Conservation (phyloP, 1,284 basidiomycete species). For the Fomitopsis schrenkii region DNA sequence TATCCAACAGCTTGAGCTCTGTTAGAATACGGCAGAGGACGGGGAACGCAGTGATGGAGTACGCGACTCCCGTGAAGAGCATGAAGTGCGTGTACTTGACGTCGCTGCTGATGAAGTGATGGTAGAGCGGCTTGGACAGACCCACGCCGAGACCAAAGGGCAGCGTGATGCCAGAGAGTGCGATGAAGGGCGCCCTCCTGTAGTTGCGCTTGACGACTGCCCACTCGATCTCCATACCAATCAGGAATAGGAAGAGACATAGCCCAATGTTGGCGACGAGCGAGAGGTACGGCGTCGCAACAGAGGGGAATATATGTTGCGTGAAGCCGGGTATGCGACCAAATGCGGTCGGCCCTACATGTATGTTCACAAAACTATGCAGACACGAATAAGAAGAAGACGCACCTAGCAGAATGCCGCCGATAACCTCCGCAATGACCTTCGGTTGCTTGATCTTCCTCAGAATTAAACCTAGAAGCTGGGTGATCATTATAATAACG, state of each 20-base stretch:
- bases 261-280: constrained; percentile 88
- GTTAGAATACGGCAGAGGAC: constrained; percentile 90
- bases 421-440: constrained; percentile 88
- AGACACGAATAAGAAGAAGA: constrained; percentile 25
- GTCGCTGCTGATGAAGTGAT: constrained; percentile 65
- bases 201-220: constrained; percentile 56
- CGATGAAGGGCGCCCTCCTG: constrained; percentile 50
- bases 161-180: constrained; percentile 48
- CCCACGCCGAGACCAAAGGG: constrained; percentile 67
- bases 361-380: not conserved
- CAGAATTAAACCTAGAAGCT: constrained; percentile 62
- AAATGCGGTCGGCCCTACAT: constrained; percentile 39
- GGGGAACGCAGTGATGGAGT: constrained; percentile 91
- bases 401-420: constrained; percentile 77
- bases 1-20: constrained; percentile 82
- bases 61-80: constrained; percentile 90
- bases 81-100: constrained; percentile 84
- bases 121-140: constrained; percentile 78
- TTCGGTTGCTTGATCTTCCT: constrained; percentile 74
- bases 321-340: constrained; percentile 75
- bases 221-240: constrained; percentile 83
- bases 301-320: constrained; percentile 69
- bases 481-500: constrained; percentile 74
- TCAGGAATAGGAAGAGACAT: constrained; percentile 85
- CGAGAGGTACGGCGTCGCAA: constrained; percentile 69